phyloP scores from a whole-genome alignment of 2,329 filamentous ascomycete genomes.

The Curvularia spicifera region DNA sequence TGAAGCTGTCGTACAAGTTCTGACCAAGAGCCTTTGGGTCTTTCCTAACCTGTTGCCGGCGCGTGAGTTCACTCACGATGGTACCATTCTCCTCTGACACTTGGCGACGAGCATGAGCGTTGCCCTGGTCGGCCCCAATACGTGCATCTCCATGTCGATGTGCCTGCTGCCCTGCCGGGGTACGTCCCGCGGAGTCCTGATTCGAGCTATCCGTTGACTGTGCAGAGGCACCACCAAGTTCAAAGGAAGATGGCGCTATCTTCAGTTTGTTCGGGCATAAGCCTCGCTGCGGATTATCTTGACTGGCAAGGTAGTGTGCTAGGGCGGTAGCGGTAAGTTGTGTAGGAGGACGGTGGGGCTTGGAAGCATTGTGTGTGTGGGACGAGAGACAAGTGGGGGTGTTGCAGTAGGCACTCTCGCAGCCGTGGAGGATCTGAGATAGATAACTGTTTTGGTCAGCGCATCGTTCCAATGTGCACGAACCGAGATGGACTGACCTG shows the following conservation, averaged over 20 bases:
- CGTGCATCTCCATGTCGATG: background rate
- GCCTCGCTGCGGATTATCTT: slow-evolving; percentile 74
- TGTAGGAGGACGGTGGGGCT: slow-evolving; percentile 78
- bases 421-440: slow-evolving; percentile 81
- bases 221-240: slow-evolving; percentile 23
- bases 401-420: slow-evolving; percentile 70
- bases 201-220: background rate
- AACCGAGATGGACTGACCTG: slow-evolving; percentile 27
- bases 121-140: background rate
- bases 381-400: slow-evolving; percentile 83
- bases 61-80: slow-evolving; percentile 27
- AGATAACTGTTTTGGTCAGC: slow-evolving; percentile 66
- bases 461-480: slow-evolving; percentile 9
- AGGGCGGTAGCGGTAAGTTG: slow-evolving; percentile 81
- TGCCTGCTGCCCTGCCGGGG: slow-evolving; percentile 5
- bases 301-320: slow-evolving; percentile 79
- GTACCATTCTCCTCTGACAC: background rate
- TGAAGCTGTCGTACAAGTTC: slow-evolving; percentile 56
- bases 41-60: slow-evolving; percentile 50
- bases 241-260: slow-evolving; percentile 37
- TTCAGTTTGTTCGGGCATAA: slow-evolving; percentile 65
- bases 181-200: slow-evolving; percentile 15
- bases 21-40: slow-evolving; percentile 69
- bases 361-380: slow-evolving; percentile 70
- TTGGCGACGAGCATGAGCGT: background rate